A percentile compares a stretch with the other conserved stretches of the same genome.
Conservation (phyloP, 306 rosid species). For the Quercus glauca region DNA sequence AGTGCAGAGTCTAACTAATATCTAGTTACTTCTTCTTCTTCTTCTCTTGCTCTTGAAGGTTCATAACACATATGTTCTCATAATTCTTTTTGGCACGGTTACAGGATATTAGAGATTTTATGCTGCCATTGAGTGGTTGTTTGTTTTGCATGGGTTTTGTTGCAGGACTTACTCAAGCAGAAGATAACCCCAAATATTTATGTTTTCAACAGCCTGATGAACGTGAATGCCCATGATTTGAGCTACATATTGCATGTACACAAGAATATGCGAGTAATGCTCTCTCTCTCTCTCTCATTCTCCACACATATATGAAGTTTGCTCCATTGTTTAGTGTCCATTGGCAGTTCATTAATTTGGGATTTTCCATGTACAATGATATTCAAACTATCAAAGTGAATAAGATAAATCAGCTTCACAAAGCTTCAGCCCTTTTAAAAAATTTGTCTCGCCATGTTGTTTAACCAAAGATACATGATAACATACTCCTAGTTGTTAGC, state of each 20-base stretch:
- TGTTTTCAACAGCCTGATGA: slow-evolving; percentile 96
- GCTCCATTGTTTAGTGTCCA: not conserved
- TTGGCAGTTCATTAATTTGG: not conserved
- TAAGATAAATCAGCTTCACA: not conserved
- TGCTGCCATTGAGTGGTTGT: not conserved
- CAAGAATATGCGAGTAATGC: slow-evolving; percentile 64
- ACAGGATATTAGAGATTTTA: not conserved
- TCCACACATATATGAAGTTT: slow-evolving; percentile 6
- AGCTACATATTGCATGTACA: slow-evolving; percentile 62
- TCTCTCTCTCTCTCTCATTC: not conserved
- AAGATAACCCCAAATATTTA: slow-evolving; percentile 80
- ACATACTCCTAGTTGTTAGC: not conserved
- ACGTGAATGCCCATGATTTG: slow-evolving; percentile 79
- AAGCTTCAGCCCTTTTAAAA: too few species aligned
- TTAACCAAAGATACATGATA: not conserved
- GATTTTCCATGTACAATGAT: not conserved
- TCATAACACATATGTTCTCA: not conserved
- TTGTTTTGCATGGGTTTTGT: slow-evolving; percentile 26
- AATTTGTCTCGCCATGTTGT: not conserved
- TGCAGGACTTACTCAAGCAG: slow-evolving; percentile 80
- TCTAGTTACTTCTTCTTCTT: not conserved
- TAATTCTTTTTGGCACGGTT: not conserved
- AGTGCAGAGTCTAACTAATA: not conserved
- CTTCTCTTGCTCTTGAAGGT: not conserved
- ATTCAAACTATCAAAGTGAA: not conserved